Base-by-base conservation (phyloP, 768 basidiomycete genomes). In the Agaricus blazei region DNA sequence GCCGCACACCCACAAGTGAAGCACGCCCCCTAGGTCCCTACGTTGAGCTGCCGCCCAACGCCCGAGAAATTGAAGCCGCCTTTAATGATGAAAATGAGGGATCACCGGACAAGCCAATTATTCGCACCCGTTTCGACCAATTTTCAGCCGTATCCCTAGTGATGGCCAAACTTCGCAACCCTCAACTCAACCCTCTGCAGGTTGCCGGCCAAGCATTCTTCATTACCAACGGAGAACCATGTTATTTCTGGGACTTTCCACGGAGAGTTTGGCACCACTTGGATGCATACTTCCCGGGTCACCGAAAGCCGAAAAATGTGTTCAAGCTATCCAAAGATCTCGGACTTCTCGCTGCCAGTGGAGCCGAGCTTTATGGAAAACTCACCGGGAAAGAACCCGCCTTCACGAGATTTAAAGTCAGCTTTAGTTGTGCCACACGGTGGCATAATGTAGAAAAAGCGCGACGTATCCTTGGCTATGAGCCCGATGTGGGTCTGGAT, bases 391-490 rank as follows among this genome's bases (percentile, higher is more conserved):
- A 83, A 67, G 85, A 91, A 65, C 84, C 92, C 9, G 84, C 86
- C 15, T 91, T 99, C 63, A 98, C 94, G 19, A 77, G 78, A 55
- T 95, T 84, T 71, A 84, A 90, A 60, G 90, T 98, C 26, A 80
- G 82, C 19, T 93, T 84, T 67, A 85, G 82, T 50, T 90, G 87
- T 65, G 85, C 84, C 42, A 79, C 79, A 52, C 78, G 94, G 59
- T 98, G 87, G 76, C 89, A 95, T 70, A 96, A 97, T 65, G 93
- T 95, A 45, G 97, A 98, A 72, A 94, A 89, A 73, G 89, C 96
- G 9, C 76, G 94, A 62, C 74, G 93, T 56, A 80, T 98, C 58
- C 74, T 99, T 41, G 95, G 93, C 1, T 99, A 99, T 70, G 93
- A 94, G 68, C 97, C 97, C 0, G 72, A 90, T 56, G 84, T 96